phyloP scores from a whole-genome alignment of 2,329 filamentous ascomycete genomes.

The Cladosporium oxysporum region DNA sequence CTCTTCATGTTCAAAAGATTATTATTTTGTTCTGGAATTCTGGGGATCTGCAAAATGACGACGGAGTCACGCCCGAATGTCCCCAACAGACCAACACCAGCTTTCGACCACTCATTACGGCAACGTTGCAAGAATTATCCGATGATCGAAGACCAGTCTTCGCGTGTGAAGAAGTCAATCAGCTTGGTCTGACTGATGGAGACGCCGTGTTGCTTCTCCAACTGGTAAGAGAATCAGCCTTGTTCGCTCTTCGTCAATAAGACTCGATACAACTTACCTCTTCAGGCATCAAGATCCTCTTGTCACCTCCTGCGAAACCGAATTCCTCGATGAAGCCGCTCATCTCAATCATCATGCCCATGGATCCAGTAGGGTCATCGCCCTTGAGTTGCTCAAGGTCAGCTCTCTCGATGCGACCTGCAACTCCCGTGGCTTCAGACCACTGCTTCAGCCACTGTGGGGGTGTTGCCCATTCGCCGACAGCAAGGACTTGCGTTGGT shows the following conservation, averaged over 20 bases:
- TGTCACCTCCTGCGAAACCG: slow-evolving; percentile 4
- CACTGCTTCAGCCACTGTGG: slow-evolving; percentile 1
- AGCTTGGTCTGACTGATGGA: slow-evolving; percentile 4
- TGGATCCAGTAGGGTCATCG: slow-evolving; percentile 2
- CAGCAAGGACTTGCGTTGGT: too few species aligned
- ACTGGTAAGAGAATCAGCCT: background rate
- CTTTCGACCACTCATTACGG: too few species aligned
- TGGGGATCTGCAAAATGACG: background rate
- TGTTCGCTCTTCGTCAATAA: background rate
- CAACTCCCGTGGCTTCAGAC: background rate
- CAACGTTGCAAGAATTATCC: background rate
- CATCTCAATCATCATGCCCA: slow-evolving; percentile 5
- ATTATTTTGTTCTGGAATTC: background rate
- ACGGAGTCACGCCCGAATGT: too few species aligned
- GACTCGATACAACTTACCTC: background rate
- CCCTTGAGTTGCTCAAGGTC: background rate
- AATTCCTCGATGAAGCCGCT: slow-evolving; percentile 7
- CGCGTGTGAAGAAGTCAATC: slow-evolving; percentile 3
- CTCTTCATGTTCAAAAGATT: background rate
- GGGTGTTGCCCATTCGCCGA: background rate
- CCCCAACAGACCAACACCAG: too few species aligned
- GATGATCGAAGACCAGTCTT: slow-evolving; percentile 7
- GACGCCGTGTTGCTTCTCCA: background rate
- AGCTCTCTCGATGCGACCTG: background rate
- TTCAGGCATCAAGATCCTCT: slow-evolving; percentile 13